Percentiles rank a stretch among this genome's conserved stretches.
Evolutionary conservation across 495 filamentous ascomycete species (phyloP).

Genomic region (Tuber umbilicatum): DNA sequence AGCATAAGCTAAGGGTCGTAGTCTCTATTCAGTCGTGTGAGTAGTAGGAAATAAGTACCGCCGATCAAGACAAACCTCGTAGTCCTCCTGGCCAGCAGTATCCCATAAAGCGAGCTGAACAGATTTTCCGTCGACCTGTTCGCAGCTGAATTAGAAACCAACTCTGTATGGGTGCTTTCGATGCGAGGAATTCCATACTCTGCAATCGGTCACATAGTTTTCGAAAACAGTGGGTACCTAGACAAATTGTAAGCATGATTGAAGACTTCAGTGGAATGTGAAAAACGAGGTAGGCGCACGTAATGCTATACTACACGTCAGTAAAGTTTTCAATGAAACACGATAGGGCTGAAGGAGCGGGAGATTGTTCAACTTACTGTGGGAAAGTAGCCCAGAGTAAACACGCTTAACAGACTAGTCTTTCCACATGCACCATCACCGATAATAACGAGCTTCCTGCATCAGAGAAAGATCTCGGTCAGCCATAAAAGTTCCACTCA

Average conservation of each 20-base stretch:
- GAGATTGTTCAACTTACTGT: conserved; percentile 59
- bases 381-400: conserved; percentile 96
- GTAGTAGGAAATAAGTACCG: conserved; percentile 41
- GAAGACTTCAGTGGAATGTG: neutral
- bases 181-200: conserved; percentile 51
- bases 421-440: conserved; percentile 98
- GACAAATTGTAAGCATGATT: conserved; percentile 8
- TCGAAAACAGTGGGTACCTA: conserved; percentile 99
- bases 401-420: conserved; percentile 94
- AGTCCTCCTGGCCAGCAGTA: conserved; percentile 99
- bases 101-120: conserved; percentile 98
- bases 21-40: conserved; percentile 46
- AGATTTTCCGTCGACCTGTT: conserved; percentile 70
- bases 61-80: conserved; percentile 55
- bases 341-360: neutral
- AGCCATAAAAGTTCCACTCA: conserved; percentile 18
- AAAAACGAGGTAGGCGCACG: conserved; percentile 46
- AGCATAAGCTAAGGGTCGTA: conserved; percentile 92
- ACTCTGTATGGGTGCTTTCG: neutral
- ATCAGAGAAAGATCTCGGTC: conserved; percentile 14
- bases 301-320: conserved; percentile 50
- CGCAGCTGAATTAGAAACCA: conserved; percentile 13
- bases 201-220: conserved; percentile 98
- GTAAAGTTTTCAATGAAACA: conserved; percentile 12
- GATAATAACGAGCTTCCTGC: conserved; percentile 96